Base-by-base conservation (phyloP, 306 rosid species). In the Acacia melanoxylon region DNA sequence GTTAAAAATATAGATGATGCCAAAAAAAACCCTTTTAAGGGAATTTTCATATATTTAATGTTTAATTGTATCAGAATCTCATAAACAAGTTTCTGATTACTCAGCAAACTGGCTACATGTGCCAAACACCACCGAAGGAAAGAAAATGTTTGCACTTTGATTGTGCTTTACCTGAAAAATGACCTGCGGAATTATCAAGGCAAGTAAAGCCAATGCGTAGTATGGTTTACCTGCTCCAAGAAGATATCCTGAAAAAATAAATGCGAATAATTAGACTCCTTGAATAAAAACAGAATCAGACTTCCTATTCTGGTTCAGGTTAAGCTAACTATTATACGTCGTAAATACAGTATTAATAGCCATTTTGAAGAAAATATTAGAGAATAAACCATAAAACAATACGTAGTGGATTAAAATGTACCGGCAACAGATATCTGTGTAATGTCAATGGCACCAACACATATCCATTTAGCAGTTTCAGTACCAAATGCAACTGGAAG, bases 401-500 rank as follows among this genome's bases (percentile, higher is more conserved):
- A 25, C n/a, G 33, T 15, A 71, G 59, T 59, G 59, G 83, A 76
- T 19, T 82, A 80, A 79, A 82, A 78, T 66, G 67, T 89, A 96
- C 99, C 97, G 40, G 96, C 98, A 13, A 96, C 77, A 33, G 97
- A 92, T 86, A 96, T 16, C 72, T 96, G 99, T 68, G 98, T 92
- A 44, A 96, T 90, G 91, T 96, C 98, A 35, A 96, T 93, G 78
- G 99, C 99, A 5, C 99, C 97, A 66, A 96, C 99, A 16, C 98
- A 96, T 42, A 96, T 96, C 99, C 99, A 96, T 78, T 96, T 96
- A 41, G 98, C 98, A 83, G 99, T 83, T 90, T 96, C 97, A 81
- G 94, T 16, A 70, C 99, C 99, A 85, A 93, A 93, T 81, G 99
- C 99, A 75, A 96, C 98, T 1, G 99, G 99, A 78, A n/a, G n/a